Conservation (phyloP, 495 filamentous ascomycete genomes). For the Aspergillus kassunensis region DNA sequence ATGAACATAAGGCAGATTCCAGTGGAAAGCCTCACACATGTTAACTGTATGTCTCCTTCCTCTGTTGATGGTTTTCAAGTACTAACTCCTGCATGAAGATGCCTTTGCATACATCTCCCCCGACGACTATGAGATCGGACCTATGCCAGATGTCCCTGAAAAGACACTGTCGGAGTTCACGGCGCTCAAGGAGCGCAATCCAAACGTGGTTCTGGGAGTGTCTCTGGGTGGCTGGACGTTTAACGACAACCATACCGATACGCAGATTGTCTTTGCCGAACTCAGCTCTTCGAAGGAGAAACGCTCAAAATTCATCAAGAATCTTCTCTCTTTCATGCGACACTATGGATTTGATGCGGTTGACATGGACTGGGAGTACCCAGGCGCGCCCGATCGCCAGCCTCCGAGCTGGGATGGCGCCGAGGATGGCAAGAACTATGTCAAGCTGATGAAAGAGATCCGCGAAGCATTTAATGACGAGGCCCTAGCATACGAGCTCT, state of each 20-base stretch:
- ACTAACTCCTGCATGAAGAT: background rate
- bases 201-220: background rate
- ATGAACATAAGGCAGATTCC: constrained; percentile 7
- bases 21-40: constrained; percentile 7
- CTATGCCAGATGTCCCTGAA: background rate
- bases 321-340: constrained; percentile 34
- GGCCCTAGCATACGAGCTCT: background rate
- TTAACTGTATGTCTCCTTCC: background rate
- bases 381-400: constrained; percentile 32
- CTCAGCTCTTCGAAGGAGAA: constrained; percentile 15
- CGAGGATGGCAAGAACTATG: constrained; percentile 40
- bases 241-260: background rate
- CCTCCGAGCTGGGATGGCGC: constrained; percentile 26
- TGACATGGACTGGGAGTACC: constrained; percentile 35
- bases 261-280: constrained; percentile 14
- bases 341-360: constrained; percentile 49
- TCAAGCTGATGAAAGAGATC: constrained; percentile 17
- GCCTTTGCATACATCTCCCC: constrained; percentile 9
- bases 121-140: background rate
- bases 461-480: background rate
- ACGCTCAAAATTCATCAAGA: constrained; percentile 34
- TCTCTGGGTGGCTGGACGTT: constrained; percentile 13
- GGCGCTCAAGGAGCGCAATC: constrained; percentile 4
- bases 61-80: constrained; percentile 1
- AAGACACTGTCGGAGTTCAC: background rate